A percentile compares a stretch with the other conserved stretches of the same genome.
These are phyloP conservation scores for Backusella mclennaniae DNA, from an alignment of 192 early-diverging fungal species.

Conservation along the genomic window DNA sequence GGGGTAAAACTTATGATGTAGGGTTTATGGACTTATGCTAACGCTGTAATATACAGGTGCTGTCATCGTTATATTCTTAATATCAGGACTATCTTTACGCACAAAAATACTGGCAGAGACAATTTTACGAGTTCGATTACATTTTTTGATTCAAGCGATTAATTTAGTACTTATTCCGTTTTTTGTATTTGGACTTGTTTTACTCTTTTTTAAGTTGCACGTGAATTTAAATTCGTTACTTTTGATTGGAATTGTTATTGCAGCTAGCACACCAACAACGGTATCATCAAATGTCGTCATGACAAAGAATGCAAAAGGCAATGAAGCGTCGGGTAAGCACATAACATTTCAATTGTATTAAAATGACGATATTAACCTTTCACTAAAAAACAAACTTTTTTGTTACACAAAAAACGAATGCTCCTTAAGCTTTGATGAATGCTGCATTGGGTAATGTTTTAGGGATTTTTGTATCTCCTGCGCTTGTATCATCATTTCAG, in stretches of 20 bases:
- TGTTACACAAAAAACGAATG: neutral
- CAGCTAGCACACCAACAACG: slow-evolving; percentile 64
- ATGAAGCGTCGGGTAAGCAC: slow-evolving; percentile 48
- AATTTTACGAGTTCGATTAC: slow-evolving; percentile 42
- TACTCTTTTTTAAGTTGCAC: slow-evolving; percentile 44
- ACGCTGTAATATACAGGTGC: slow-evolving; percentile 19
- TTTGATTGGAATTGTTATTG: slow-evolving; percentile 61
- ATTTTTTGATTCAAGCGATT: slow-evolving; percentile 61
- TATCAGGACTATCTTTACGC: slow-evolving; percentile 36
- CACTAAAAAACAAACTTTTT: neutral
- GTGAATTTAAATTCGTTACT: slow-evolving; percentile 50
- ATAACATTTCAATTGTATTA: neutral
- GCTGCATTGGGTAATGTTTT: slow-evolving; percentile 64
- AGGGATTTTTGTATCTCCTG: slow-evolving; percentile 55
- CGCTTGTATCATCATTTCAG: slow-evolving; percentile 47
- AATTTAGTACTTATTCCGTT: slow-evolving; percentile 58
- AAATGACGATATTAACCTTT: neutral
- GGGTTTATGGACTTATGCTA: too few relatives aligned
- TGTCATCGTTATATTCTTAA: slow-evolving; percentile 35
- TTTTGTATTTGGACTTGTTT: slow-evolving; percentile 56
- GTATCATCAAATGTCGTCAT: slow-evolving; percentile 77
- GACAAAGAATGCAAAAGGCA: slow-evolving; percentile 67
- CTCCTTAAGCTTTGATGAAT: slow-evolving; percentile 54
- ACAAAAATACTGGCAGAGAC: slow-evolving; percentile 28
- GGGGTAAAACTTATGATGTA: slow-evolving; percentile 36